phyloP scores from a whole-genome alignment of 1,284 basidiomycete genomes.

The Psilocybe mexicana region DNA sequence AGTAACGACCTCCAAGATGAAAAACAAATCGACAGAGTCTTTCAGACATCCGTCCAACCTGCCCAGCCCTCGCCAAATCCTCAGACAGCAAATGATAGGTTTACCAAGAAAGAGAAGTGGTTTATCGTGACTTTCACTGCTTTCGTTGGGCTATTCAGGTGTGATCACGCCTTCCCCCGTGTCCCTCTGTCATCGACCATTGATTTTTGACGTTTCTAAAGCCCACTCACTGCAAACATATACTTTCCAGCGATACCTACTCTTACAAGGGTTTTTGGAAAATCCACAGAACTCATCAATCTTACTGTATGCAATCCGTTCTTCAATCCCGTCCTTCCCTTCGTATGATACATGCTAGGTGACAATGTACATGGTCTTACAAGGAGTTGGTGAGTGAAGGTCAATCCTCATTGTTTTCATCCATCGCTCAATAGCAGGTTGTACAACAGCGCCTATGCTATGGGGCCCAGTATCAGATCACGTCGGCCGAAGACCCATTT shows the following conservation, averaged over 20 bases:
- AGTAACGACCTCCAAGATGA: background rate
- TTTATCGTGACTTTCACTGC: constrained; percentile 59
- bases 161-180: constrained; percentile 1
- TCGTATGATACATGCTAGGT: constrained; percentile 34
- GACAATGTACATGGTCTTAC: constrained; percentile 77
- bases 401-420: background rate
- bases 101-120: constrained; percentile 63
- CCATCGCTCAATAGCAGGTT: background rate
- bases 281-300: constrained; percentile 70
- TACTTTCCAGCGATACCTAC: constrained; percentile 79
- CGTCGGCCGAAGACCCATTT: constrained; percentile 55
- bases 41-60: background rate
- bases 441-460: constrained; percentile 53
- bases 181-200: background rate
- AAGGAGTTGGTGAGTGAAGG: constrained; percentile 57
- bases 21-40: background rate
- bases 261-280: constrained; percentile 60
- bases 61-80: background rate
- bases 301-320: constrained; percentile 46
- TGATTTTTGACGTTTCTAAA: constrained; percentile 25
- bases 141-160: constrained; percentile 66
- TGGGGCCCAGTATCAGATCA: constrained; percentile 64
- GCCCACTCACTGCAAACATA: constrained; percentile 73
- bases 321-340: background rate
- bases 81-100: constrained; percentile 33